phyloP scores from a whole-genome alignment of 1,139 yeast species.

The Sugiyamaella xylanicola region DNA sequence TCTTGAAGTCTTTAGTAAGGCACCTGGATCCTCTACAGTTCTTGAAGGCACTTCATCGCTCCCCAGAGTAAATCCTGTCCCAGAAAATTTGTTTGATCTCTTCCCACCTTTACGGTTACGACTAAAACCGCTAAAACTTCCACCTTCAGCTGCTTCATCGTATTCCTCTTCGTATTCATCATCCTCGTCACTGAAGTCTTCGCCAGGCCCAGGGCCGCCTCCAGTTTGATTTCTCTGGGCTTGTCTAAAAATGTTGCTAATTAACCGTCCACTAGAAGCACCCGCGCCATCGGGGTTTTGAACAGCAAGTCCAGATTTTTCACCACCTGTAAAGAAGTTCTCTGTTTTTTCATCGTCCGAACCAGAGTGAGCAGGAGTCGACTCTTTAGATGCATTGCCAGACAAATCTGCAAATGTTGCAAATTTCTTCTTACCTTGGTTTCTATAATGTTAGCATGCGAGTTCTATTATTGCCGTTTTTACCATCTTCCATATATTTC shows the following conservation, averaged over 20 bases:
- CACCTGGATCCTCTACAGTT: conserved; percentile 28
- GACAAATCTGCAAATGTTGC: conserved; percentile 53
- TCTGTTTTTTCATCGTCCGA: conserved; percentile 66
- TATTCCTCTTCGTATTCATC: conserved; percentile 41
- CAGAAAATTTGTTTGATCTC: conserved; percentile 51
- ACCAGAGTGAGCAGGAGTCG: conserved; percentile 36
- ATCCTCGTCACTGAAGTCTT: conserved; percentile 28
- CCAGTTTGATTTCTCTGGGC: conserved; percentile 47
- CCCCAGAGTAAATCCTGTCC: conserved; percentile 84
- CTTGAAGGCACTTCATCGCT: conserved; percentile 43
- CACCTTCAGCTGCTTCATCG: conserved; percentile 44
- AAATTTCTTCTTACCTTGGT: conserved; percentile 33
- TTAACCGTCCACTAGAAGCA: conserved; percentile 41
- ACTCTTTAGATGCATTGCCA: conserved; percentile 30
- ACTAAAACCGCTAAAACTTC: conserved; percentile 17
- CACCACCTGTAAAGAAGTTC: conserved; percentile 92
- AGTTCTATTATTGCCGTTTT: neutral
- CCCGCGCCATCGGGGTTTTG: conserved; percentile 76
- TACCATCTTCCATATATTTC: too few relatives aligned
- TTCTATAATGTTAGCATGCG: neutral
- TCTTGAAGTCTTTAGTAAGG: conserved; percentile 30
- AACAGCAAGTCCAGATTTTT: conserved; percentile 89
- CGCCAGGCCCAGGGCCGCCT: conserved; percentile 10
- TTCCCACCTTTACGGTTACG: conserved; percentile 29
- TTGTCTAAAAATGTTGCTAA: conserved; percentile 60